Evolutionary conservation across 176 grass and related monocot genomes (phyloP).

Genomic region (Hordeum vulgare): MorexV3_pseudomolecules_assembly NC_058522.1:386674129-386674628

Average conservation of each 20-base stretch:
- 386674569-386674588: not conserved
- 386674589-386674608: conserved; percentile 11
- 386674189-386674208: conserved; percentile 1
- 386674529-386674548: conserved; percentile 23
- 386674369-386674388: conserved; percentile 12
- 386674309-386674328: conserved; percentile 12
- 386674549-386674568: not conserved
- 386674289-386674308: not conserved
- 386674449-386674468: conserved; percentile 3
- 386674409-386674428: not conserved
- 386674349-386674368: conserved; percentile 34
- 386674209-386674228: conserved; percentile 18
- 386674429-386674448: conserved; percentile 31
- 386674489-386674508: not conserved
- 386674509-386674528: not conserved
- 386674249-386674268: not conserved
- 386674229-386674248: not conserved
- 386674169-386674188: conserved; percentile 9
- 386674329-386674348: conserved; percentile 10
- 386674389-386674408: conserved; percentile 6
- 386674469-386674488: not conserved
- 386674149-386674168: conserved; percentile 18
- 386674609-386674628: conserved; percentile 18
- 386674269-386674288: conserved; percentile 3
- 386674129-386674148: conserved; percentile 23